These are phyloP conservation scores for Acer campestre DNA, from an alignment of 345 rosid species.

Conservation along the genomic window DNA sequence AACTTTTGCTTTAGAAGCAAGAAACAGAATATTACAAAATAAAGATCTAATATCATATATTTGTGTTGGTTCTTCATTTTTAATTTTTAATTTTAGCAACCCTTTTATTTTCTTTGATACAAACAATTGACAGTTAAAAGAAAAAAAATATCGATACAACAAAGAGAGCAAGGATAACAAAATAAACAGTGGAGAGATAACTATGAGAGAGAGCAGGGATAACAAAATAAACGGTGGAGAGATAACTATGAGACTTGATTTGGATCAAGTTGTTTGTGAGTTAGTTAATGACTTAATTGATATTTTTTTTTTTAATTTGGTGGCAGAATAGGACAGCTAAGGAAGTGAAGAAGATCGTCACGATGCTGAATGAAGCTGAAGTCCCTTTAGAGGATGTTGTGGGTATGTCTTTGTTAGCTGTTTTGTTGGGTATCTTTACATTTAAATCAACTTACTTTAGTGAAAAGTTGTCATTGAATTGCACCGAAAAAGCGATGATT, in stretches of 20 bases:
- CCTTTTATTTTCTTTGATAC: no score
- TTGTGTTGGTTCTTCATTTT: not conserved
- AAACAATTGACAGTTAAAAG: no score
- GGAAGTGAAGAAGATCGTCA: slow-evolving; percentile 78
- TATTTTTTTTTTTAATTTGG: not conserved
- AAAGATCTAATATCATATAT: not conserved
- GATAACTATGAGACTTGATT: not conserved
- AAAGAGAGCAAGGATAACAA: no score
- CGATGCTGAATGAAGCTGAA: no score
- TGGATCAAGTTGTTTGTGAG: not conserved
- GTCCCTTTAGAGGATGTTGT: slow-evolving; percentile 67
- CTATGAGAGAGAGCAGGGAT: no score
- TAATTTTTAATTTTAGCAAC: no score
- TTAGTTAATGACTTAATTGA: not conserved
- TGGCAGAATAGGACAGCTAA: slow-evolving; percentile 68
- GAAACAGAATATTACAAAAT: no score
- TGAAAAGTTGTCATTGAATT: not conserved
- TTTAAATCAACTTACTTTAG: not conserved
- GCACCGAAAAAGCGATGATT: not conserved
- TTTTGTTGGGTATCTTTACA: not conserved
- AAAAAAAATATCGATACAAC: no score
- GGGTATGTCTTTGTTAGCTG: slow-evolving; percentile 37
- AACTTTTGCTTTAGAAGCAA: no score
- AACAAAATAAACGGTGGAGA: no score
- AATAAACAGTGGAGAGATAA: no score